Evolutionary conservation across 1,284 basidiomycete species (phyloP).

Genomic region (Sporisorium graminicola): DNA sequence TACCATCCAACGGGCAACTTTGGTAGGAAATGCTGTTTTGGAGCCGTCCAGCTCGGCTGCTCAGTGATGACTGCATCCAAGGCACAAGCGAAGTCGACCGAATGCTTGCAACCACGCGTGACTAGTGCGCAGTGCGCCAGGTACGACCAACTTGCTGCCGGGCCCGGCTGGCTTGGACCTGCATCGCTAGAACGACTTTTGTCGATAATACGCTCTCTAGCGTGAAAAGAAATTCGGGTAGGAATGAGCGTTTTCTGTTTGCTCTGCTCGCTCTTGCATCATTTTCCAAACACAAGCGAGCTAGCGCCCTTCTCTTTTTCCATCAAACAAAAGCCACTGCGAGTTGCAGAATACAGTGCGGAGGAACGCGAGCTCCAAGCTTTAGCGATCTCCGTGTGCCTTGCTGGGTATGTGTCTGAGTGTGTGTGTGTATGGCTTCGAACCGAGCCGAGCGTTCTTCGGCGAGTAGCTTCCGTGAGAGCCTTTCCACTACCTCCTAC

Average conservation of each 20-base stretch:
- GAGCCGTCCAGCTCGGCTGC: too few relatives aligned
- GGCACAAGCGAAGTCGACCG: not conserved
- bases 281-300: not conserved
- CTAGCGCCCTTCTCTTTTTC: not conserved
- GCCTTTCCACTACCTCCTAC: not conserved
- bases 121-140: too few relatives aligned
- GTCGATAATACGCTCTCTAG: slow-evolving; percentile 1
- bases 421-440: not conserved
- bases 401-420: too few relatives aligned
- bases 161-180: slow-evolving; percentile 1
- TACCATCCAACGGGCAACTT: not conserved
- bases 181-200: not conserved
- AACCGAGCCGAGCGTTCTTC: not conserved
- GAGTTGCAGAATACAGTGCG: not conserved
- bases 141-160: too few relatives aligned
- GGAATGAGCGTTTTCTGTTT: too few relatives aligned
- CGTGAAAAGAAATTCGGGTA: not conserved
- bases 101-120: not conserved
- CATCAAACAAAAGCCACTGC: not conserved
- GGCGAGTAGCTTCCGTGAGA: not conserved
- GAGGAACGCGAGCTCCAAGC: not conserved
- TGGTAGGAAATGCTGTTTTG: too few relatives aligned
- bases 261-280: too few relatives aligned
- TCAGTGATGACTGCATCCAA: not conserved
- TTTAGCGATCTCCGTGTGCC: too few relatives aligned